Base-by-base conservation (phyloP, 345 rosid genomes). In the Excoecaria cochinchinensis region DNA sequence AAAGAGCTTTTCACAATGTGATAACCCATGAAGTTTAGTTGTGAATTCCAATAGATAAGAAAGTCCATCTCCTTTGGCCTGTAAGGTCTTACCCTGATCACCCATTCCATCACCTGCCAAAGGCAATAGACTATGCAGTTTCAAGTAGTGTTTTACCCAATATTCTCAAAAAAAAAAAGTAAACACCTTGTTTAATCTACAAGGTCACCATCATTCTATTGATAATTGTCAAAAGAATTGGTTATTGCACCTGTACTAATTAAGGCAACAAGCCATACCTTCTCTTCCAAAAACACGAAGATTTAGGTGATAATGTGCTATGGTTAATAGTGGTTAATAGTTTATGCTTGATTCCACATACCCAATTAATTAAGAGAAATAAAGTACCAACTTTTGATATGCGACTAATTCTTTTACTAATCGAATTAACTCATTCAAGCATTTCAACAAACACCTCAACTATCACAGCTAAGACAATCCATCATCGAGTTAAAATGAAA, bases 31-130 rank as follows among this genome's bases (percentile, higher is more conserved):
- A 69, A 89, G 67, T 71, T 92, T 95, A 22, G 82, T 74, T 0
- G 98, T 95, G 75, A 92, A 95, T 78, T 92, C 99, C 78, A 95
- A 79, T 60, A 91, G 78, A 81, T 86, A 95, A 1, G 97, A 90
- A 90, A 95, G 40, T 95, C 99, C 11, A 92, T 85, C 80, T 95
- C 99, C n/a, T 82, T 89, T 4, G 79, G 91, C 78, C 81, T 84
- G 75, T 95, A 95, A 1, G 98, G 93, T 77, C 94, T 90, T 87
- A 90, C 99, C 48, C 99, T 86, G 47, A 91, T 90, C 69, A 92
- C 84, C 97, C 99, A 95, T 76, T 95, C 97, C 98, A 95, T 92
- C 83, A 91, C 89, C 98, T 95, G 77, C 61, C 74, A 74, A 60
- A 76, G 72, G 44, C 55, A 51, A 15, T 39, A 21, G 52, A 73